Base-by-base conservation (phyloP, 805 yeast species). In the Ogataea siamensis region DNA sequence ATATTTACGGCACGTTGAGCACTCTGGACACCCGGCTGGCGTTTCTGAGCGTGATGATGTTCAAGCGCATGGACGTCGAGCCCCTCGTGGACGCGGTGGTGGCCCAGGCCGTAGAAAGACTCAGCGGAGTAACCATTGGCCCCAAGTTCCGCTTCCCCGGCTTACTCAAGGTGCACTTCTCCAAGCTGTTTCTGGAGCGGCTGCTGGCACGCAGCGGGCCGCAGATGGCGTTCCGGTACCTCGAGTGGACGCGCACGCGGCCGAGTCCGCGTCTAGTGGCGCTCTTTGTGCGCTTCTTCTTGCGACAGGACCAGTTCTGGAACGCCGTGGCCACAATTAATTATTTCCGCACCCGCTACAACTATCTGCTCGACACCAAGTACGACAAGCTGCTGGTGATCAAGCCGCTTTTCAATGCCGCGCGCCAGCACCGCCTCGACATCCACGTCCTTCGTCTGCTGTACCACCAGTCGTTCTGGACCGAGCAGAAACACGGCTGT, bases 281-380 rank as follows among this genome's bases (percentile, higher is more conserved):
- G 2, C 13, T 19, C 3, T 26, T 37, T 4, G 32, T 37, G 16
- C 14, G 9, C 6, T 15, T 17, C 22, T 37, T 37, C 16, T 32
- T 37, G 20, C 10, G 8, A 11, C 18, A 27, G 12, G 6, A 13
- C 9, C 34, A 37, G 17, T 4, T 31, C 13, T 28, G 37, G 39
- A 43, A 39, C 26, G 37, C 41, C 4, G 20, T 43, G 17, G 47
- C 47, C 15, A 28, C 35, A 5, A 11, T 39, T 13, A 43, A 43
- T 22, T 39, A 37, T 13, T 30, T 43, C 19, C 31, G 25, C n/a
- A 9, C 23, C 8, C 36, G 26, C 20, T 37, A 18, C 24, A 18
- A 23, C 8, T 33, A 39, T 13, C 20, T 21, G 12, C 4, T 23
- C 14, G 21, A 19, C 6, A 9, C 31, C 26, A 29, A 30, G 15